Base-by-base conservation (phyloP, 768 basidiomycete species). In the Tubosaeta sp. region DNA sequence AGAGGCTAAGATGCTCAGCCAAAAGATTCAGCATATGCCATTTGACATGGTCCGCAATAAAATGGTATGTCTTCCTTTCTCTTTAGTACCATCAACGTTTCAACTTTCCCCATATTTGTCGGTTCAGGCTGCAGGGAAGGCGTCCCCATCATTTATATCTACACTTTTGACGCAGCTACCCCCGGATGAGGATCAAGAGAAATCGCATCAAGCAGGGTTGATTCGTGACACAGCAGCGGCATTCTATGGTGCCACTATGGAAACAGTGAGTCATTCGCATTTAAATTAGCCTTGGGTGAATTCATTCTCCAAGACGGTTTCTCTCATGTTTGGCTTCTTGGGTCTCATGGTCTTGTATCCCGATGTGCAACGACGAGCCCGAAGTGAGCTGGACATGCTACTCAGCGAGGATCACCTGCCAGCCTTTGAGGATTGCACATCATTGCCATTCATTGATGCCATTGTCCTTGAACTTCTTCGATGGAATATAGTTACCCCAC, bases 401-500 rank as follows among this genome's bases (percentile, higher is more conserved):
- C 41, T 60, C 2, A 54, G 48, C 5, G 11, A 31, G 6, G 48
- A 51, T 9, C 59, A 43, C 10, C 27, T 60, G 16, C 59, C 59
- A 5, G 48, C 45, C 2, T 57, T 60, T 32, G 48, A 39, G 5
- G 59, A 60, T 41, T 58, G 58, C 35, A 26, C 46, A 7, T 52
- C 31, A 19, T 42, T 60, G 2, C 52, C 59, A 27, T 60, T 53
- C 11, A 53, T 60, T 6, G 59, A 60, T 9, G 47, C 43, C 31
- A 43, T 60, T 13, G 47, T 57, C n/a, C 49, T 53, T 12, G 59
- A 60, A 33, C 35, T 51, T 8, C 17, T 57, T 12, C 52, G 58
- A 29, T 57, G 46, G 54, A 56, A 46, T 31, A 48, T 50, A 1
- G 33, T 60, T 0, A 51, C 53, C 7, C 59, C 59, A 8, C 50